These are phyloP conservation scores for Trichoderma erinaceum DNA, from an alignment of 495 filamentous ascomycete genomes.

Conservation along the genomic window DNA sequence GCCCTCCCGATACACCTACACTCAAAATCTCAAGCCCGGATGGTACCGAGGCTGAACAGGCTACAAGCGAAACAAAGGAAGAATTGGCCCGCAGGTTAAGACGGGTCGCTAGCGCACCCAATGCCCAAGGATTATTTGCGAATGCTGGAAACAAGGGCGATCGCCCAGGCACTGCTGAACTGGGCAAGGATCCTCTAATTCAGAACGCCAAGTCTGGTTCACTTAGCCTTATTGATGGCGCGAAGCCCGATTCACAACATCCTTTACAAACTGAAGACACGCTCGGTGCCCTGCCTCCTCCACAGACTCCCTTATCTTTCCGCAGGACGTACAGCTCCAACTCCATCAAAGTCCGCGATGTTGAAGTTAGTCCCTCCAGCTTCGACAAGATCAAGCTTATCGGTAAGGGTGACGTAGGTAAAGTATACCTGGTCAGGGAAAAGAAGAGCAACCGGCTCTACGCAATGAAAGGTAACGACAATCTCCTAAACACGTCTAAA, in stretches of 20 bases:
- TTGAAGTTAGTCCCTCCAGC: slow-evolving; percentile 90
- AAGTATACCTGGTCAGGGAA: slow-evolving; percentile 94
- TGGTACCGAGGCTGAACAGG: slow-evolving; percentile 51
- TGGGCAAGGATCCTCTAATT: slow-evolving; percentile 68
- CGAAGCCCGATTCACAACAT: slow-evolving; percentile 29
- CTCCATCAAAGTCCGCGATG: slow-evolving; percentile 94
- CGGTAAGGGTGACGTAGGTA: slow-evolving; percentile 96
- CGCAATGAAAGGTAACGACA: slow-evolving; percentile 85
- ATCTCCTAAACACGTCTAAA: background rate
- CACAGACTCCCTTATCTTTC: slow-evolving; percentile 59
- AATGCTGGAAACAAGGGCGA: slow-evolving; percentile 50
- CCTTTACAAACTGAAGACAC: slow-evolving; percentile 26
- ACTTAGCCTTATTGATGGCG: slow-evolving; percentile 44
- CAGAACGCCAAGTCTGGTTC: slow-evolving; percentile 50
- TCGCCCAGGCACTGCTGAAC: slow-evolving; percentile 71
- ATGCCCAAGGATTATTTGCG: slow-evolving; percentile 88
- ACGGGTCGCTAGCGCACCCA: slow-evolving; percentile 91
- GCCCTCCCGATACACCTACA: slow-evolving; percentile 86
- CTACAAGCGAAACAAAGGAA: slow-evolving; percentile 76
- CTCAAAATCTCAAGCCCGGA: slow-evolving; percentile 63
- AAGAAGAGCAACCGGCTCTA: slow-evolving; percentile 94
- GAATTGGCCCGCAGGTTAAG: slow-evolving; percentile 88
- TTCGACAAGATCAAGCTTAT: slow-evolving; percentile 99
- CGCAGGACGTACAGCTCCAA: slow-evolving; percentile 97
- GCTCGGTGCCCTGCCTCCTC: slow-evolving; percentile 42